Percentiles rank a stretch among this genome's conserved stretches.
Conservation (phyloP, 2,329 filamentous ascomycete species). For the Aspergillus sp. region DNA sequence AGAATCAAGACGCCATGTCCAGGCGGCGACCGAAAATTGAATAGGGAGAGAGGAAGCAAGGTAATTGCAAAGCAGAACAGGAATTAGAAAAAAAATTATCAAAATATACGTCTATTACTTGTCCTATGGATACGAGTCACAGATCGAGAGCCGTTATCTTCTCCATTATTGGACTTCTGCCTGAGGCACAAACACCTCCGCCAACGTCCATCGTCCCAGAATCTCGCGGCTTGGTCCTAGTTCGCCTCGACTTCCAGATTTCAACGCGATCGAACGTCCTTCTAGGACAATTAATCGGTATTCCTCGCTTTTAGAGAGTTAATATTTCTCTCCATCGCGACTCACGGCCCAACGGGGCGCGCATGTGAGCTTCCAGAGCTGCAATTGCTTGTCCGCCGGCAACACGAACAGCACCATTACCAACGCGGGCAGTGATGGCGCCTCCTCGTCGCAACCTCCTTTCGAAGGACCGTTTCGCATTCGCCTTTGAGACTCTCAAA, state of each 20-base stretch:
- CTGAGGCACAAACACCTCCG: constrained; percentile 12
- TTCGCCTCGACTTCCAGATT: neutral
- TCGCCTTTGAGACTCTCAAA: constrained; percentile 60
- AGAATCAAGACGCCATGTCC: too few relatives aligned
- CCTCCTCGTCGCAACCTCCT: constrained; percentile 36
- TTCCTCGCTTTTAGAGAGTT: neutral
- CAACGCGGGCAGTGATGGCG: constrained; percentile 25
- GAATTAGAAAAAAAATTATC: too few relatives aligned
- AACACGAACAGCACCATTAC: constrained; percentile 1
- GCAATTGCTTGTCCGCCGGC: constrained; percentile 10
- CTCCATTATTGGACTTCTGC: neutral
- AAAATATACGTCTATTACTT: too few relatives aligned
- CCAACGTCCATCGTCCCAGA: neutral
- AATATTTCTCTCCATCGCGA: neutral
- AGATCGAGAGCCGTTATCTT: too few relatives aligned
- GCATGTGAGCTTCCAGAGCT: constrained; percentile 9
- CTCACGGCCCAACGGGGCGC: constrained; percentile 7
- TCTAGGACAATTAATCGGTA: neutral
- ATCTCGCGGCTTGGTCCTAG: neutral
- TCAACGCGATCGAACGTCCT: neutral
- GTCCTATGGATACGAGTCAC: too few relatives aligned
- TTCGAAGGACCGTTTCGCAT: constrained; percentile 62
- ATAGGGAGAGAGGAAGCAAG: too few relatives aligned
- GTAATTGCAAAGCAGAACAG: too few relatives aligned
- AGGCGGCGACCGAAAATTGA: too few relatives aligned